Percentiles rank a stretch among this genome's conserved stretches.
phyloP scores from a whole-genome alignment of 2,329 filamentous ascomycete species.

The Chrysosphaeria jannelii region DNA sequence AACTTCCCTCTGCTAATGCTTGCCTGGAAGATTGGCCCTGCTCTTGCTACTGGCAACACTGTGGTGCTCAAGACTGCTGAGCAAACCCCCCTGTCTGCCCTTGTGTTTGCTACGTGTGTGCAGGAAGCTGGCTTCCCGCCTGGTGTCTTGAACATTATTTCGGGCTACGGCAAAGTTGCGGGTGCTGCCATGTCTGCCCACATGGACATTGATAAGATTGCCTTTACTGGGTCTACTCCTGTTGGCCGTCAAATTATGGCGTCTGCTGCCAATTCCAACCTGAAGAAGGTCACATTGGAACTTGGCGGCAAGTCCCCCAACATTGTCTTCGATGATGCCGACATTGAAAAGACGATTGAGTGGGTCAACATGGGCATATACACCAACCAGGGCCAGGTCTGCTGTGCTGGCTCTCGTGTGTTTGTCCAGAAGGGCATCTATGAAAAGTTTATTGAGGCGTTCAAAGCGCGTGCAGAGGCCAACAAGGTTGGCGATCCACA shows the following conservation, averaged over 20 bases:
- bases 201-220: slow-evolving; percentile 60
- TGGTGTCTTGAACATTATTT: slow-evolving; percentile 49
- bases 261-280: slow-evolving; percentile 43
- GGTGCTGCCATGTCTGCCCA: slow-evolving; percentile 48
- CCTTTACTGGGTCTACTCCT: slow-evolving; percentile 50
- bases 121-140: slow-evolving; percentile 55
- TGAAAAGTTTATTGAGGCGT: slow-evolving; percentile 56
- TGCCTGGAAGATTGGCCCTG: slow-evolving; percentile 56
- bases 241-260: slow-evolving; percentile 56
- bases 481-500: slow-evolving; percentile 72
- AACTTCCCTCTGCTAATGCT: slow-evolving; percentile 65
- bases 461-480: slow-evolving; percentile 43
- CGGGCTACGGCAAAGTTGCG: slow-evolving; percentile 48
- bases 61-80: slow-evolving; percentile 47
- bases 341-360: slow-evolving; percentile 46
- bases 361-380: slow-evolving; percentile 49
- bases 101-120: slow-evolving; percentile 31
- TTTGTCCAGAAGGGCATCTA: slow-evolving; percentile 70
- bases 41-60: slow-evolving; percentile 41
- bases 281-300: slow-evolving; percentile 60
- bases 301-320: slow-evolving; percentile 57
- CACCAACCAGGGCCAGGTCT: slow-evolving; percentile 33
- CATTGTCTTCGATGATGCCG: slow-evolving; percentile 51
- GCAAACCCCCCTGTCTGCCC: slow-evolving; percentile 42
- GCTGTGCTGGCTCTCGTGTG: slow-evolving; percentile 53